These are phyloP conservation scores for Forsythia viridissima DNA, from an alignment of 257 asterid species.

Conservation along the genomic window DNA sequence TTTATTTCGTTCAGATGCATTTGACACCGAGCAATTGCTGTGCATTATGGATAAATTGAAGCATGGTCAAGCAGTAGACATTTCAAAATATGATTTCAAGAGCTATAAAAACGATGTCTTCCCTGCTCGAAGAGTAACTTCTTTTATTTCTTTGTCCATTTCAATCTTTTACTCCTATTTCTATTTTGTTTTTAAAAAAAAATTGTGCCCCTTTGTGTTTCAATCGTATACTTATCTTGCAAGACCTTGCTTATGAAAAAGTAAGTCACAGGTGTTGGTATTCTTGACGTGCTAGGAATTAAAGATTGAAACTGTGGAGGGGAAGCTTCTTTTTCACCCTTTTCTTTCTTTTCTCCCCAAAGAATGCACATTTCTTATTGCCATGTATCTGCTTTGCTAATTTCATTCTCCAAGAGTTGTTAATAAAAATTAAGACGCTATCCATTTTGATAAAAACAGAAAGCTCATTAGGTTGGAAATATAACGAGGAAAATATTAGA, in stretches of 20 bases:
- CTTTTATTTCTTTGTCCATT: slow-evolving; percentile 2
- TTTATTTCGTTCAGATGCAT: slow-evolving; percentile 67
- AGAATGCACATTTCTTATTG: background rate
- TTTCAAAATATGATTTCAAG: slow-evolving; percentile 94
- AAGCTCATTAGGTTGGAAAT: background rate
- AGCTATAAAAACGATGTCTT: slow-evolving; percentile 67
- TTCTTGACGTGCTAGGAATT: background rate
- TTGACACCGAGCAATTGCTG: slow-evolving; percentile 74
- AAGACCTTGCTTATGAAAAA: background rate
- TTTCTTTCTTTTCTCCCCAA: background rate
- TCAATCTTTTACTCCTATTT: background rate
- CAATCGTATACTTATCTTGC: background rate
- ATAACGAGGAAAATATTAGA: background rate
- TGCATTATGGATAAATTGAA: slow-evolving; percentile 71
- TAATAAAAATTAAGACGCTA: background rate
- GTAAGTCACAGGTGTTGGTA: background rate
- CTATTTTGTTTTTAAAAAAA: background rate
- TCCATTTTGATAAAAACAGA: background rate
- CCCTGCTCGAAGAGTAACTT: slow-evolving; percentile 82
- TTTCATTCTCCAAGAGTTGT: background rate
- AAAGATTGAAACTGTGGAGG: background rate
- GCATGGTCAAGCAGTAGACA: slow-evolving; percentile 85
- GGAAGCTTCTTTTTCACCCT: background rate
- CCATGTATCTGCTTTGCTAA: background rate
- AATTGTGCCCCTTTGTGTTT: slow-evolving; percentile 16